These are phyloP conservation scores for Melastoma malabathricum DNA, from an alignment of 345 rosid genomes.

Conservation along the genomic window DNA sequence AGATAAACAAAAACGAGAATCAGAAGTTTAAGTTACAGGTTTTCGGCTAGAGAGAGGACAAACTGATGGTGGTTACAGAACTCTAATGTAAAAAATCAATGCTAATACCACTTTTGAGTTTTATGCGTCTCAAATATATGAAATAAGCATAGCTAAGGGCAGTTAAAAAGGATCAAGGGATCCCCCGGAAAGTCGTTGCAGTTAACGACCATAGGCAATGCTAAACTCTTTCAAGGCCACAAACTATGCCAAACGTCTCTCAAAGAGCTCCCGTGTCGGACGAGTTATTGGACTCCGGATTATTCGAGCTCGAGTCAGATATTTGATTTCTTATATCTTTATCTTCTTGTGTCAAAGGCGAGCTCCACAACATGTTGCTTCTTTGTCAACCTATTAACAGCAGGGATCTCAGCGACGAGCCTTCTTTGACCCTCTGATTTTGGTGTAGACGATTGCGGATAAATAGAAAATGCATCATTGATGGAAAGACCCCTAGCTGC, in stretches of 20 bases:
- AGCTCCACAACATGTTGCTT: conserved; percentile 38
- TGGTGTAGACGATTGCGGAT: conserved; percentile 67
- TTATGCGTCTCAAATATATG: too few relatives aligned
- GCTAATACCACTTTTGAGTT: too few relatives aligned
- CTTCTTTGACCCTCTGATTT: conserved; percentile 58
- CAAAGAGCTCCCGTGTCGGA: conserved; percentile 35
- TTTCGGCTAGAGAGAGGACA: too few relatives aligned
- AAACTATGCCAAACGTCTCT: conserved; percentile 4
- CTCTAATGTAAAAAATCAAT: too few relatives aligned
- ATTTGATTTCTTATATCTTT: conserved; percentile 45
- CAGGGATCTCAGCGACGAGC: conserved; percentile 41
- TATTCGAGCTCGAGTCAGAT: conserved; percentile 62
- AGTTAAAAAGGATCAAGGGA: too few relatives aligned
- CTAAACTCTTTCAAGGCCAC: too few relatives aligned
- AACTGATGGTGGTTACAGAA: too few relatives aligned
- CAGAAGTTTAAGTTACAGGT: too few relatives aligned
- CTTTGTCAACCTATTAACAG: conserved; percentile 47
- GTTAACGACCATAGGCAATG: too few relatives aligned
- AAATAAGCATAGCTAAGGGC: too few relatives aligned
- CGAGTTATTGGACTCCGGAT: conserved; percentile 31
- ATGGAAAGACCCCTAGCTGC: conserved; percentile 61
- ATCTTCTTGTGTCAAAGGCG: conserved; percentile 31
- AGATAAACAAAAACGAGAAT: too few relatives aligned
- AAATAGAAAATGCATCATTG: conserved; percentile 72
- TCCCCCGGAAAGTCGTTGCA: too few relatives aligned